Base-by-base conservation (phyloP, 495 filamentous ascomycete genomes). In the Lepidopterella palustris region DNA sequence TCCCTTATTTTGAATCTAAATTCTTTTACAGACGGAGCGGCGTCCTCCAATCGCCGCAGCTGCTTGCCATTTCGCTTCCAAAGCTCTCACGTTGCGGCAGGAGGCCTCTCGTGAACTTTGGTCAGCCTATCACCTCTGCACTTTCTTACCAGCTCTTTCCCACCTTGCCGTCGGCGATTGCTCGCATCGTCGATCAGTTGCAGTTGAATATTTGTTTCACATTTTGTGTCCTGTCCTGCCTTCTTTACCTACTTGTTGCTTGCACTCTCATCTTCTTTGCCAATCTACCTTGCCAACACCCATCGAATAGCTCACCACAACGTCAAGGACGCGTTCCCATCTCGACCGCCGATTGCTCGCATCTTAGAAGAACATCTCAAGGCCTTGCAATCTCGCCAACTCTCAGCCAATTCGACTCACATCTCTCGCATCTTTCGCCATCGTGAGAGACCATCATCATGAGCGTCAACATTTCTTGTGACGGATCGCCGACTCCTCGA, bases 401-500 rank as follows among this genome's bases (percentile, higher is more conserved):
- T 55, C 48, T 50, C 39, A 18, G 15, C 18, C 21, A 27, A 25
- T 24, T 5, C 13, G 15, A 50, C 21, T 5, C 47, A 15, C 26
- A 67, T 67, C 53, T 67, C 31, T 54, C 39, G 9, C 59, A 67
- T 67, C 60, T 63, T 28, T 51, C 50, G 15, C 28, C 45, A 31
- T 31, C 24, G 47, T 20, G 28, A 15, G 23, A 18, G 35, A 53
- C 40, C 59, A 60, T 56, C 20, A 45, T 45, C 42, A 68, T 63
- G 62, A 63, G 59, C 31, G 29, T 61, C 47, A 69, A 60, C 39
- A 69, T 69, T 27, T 59, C 66, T 3, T 65, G 60, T 29, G 64
- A 69, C 53, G 64, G 67, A n/a, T 70, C 67, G 32, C 67, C 67
- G 1, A 67, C 67, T 6, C 67, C 61, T 23, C 67, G 67, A 53